Evolutionary conservation across 805 yeast genomes (phyloP).

Genomic region (Scheffersomyces ergatensis): DNA sequence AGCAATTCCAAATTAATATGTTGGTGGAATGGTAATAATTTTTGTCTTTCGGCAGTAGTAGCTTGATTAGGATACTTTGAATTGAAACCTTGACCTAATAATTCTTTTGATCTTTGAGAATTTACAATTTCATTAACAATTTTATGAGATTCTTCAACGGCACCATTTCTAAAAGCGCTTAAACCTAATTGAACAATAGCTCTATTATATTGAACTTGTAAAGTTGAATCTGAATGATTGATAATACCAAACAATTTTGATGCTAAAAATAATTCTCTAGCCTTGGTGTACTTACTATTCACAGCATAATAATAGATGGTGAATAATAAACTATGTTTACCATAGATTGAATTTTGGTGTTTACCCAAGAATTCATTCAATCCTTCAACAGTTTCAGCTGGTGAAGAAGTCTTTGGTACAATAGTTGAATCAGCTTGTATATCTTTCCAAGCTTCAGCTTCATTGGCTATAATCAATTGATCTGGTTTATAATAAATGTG

Average conservation of each 20-base stretch:
- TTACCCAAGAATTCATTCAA: slow-evolving; percentile 64
- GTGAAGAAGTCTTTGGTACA: slow-evolving; percentile 32
- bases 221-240: slow-evolving; percentile 76
- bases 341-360: slow-evolving; percentile 65
- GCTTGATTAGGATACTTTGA: slow-evolving; percentile 64
- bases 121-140: slow-evolving; percentile 84
- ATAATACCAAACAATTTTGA: slow-evolving; percentile 84
- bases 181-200: slow-evolving; percentile 94
- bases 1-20: slow-evolving; percentile 94
- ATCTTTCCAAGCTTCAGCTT: slow-evolving; percentile 70
- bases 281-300: slow-evolving; percentile 76
- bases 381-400: slow-evolving; percentile 55
- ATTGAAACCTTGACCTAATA: slow-evolving; percentile 83
- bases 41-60: slow-evolving; percentile 64
- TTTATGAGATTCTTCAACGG: slow-evolving; percentile 83
- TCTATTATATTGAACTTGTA: slow-evolving; percentile 93
- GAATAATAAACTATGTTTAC: slow-evolving; percentile 79
- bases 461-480: slow-evolving; percentile 65
- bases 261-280: slow-evolving; percentile 83
- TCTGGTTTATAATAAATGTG: slow-evolving; percentile 91
- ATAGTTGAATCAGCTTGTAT: slow-evolving; percentile 26
- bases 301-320: slow-evolving; percentile 90
- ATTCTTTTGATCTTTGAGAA: slow-evolving; percentile 82
- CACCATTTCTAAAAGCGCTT: slow-evolving; percentile 89
- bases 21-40: slow-evolving; percentile 95